Evolutionary conservation across 1,284 basidiomycete species (phyloP).

Genomic region (Lentinus polychrous): DNA sequence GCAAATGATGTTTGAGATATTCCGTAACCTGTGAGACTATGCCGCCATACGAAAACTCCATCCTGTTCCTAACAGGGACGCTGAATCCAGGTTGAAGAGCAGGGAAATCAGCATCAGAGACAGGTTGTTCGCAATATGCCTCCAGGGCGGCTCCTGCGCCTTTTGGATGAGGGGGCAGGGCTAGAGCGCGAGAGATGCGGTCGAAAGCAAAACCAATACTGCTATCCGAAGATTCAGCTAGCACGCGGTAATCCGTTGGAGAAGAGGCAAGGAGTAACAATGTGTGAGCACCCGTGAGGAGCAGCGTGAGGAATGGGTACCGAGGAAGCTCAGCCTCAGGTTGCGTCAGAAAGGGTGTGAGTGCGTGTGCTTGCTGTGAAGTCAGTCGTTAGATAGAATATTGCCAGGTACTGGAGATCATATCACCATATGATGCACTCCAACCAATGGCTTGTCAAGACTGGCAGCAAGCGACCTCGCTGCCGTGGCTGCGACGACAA

Average conservation of each 20-base stretch:
- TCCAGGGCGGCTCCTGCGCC: constrained; percentile 79
- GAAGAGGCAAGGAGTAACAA: constrained; percentile 73
- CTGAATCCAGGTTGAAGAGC: constrained; percentile 35
- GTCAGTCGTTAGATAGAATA: neutral
- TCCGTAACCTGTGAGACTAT: constrained; percentile 63
- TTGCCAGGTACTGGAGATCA: neutral
- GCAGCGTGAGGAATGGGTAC: constrained; percentile 84
- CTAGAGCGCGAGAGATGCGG: constrained; percentile 67
- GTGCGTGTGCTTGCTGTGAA: constrained; percentile 87
- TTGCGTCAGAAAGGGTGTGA: constrained; percentile 76
- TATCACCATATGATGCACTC: constrained; percentile 89
- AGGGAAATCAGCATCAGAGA: constrained; percentile 21
- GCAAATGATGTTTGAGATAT: constrained; percentile 26
- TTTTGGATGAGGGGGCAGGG: constrained; percentile 40
- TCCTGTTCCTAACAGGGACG: constrained; percentile 45
- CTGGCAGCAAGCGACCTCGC: constrained; percentile 79
- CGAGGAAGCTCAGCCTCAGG: constrained; percentile 40
- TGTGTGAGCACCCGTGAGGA: constrained; percentile 90
- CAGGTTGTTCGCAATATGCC: constrained; percentile 40
- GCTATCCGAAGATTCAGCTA: constrained; percentile 74
- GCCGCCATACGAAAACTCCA: constrained; percentile 76
- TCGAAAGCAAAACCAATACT: constrained; percentile 78
- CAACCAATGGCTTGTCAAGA: constrained; percentile 72
- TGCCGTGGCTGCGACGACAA: constrained; percentile 71
- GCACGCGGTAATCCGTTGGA: constrained; percentile 52